phyloP scores from a whole-genome alignment of 1,284 basidiomycete species.

The Marasmius oreades region DNA sequence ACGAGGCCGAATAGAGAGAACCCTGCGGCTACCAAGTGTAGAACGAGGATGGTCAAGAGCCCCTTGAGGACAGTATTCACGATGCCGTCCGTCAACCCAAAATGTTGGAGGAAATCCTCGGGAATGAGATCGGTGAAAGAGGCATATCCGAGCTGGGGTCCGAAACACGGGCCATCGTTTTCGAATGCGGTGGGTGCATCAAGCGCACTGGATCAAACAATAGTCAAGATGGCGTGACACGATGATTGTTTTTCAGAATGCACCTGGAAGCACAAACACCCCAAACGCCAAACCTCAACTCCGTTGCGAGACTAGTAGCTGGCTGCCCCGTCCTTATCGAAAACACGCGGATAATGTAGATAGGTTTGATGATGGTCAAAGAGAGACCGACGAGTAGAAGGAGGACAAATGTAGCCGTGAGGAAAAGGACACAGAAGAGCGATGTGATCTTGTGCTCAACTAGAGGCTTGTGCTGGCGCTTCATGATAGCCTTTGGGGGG shows the following conservation, averaged over 20 bases:
- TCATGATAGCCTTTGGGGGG: constrained; percentile 13
- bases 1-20: constrained; percentile 52
- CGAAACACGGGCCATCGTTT: constrained; percentile 45
- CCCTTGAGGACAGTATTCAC: constrained; percentile 44
- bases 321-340: constrained; percentile 35
- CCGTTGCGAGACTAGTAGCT: constrained; percentile 51
- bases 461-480: constrained; percentile 35
- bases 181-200: constrained; percentile 25
- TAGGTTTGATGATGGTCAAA: constrained; percentile 66
- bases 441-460: constrained; percentile 45
- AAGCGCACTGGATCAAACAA: constrained; percentile 26
- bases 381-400: constrained; percentile 73
- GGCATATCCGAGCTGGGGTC: constrained; percentile 53
- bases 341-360: constrained; percentile 62
- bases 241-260: constrained; percentile 11
- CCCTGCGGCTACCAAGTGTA: constrained; percentile 61
- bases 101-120: constrained; percentile 15
- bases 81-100: constrained; percentile 42
- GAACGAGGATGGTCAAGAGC: constrained; percentile 56
- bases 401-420: constrained; percentile 60
- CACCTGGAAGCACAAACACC: constrained; percentile 64
- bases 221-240: no score
- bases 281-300: constrained; percentile 72
- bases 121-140: constrained; percentile 39
- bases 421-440: constrained; percentile 39